A percentile compares a stretch with the other conserved stretches of the same genome.
phyloP scores from a whole-genome alignment of 1,284 basidiomycete genomes.

The Dichomitus squalens region DNA sequence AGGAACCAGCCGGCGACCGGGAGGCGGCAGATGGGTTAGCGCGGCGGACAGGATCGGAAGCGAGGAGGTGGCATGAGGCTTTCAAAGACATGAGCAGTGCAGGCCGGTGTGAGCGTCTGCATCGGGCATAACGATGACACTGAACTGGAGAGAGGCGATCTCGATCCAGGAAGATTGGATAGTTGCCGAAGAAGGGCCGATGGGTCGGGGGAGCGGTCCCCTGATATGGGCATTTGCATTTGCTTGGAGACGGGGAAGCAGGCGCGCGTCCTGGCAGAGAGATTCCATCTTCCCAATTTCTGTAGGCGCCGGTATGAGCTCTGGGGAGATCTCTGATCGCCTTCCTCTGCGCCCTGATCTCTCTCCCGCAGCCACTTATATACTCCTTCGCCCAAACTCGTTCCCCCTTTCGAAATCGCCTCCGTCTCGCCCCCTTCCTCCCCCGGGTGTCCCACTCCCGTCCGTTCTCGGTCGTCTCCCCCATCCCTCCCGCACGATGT shows the following conservation, averaged over 20 bases:
- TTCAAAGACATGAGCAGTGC: conserved; percentile 27
- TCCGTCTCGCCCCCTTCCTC: conserved; percentile 41
- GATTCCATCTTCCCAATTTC: conserved; percentile 22
- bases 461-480: conserved; percentile 29
- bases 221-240: conserved; percentile 25
- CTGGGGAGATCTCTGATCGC: conserved; percentile 39
- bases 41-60: conserved; percentile 26
- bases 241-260: conserved; percentile 24
- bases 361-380: conserved; percentile 39
- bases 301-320: conserved; percentile 22
- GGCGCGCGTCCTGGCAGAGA: conserved; percentile 21
- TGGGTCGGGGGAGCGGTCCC: conserved; percentile 15
- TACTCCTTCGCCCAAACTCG: conserved; percentile 30
- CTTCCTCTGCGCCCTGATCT: conserved; percentile 42
- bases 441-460: conserved; percentile 35
- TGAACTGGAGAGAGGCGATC: conserved; percentile 23
- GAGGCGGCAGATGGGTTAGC: conserved; percentile 17
- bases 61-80: conserved; percentile 25
- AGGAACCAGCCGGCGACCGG: conserved; percentile 10
- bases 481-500: conserved; percentile 45
- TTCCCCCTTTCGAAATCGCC: conserved; percentile 40
- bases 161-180: conserved; percentile 29
- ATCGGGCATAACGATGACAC: conserved; percentile 21
- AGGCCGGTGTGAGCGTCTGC: conserved; percentile 15
- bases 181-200: conserved; percentile 27